Conservation (phyloP, 2,329 filamentous ascomycete species). For the Metarhizium brunneum region DNA sequence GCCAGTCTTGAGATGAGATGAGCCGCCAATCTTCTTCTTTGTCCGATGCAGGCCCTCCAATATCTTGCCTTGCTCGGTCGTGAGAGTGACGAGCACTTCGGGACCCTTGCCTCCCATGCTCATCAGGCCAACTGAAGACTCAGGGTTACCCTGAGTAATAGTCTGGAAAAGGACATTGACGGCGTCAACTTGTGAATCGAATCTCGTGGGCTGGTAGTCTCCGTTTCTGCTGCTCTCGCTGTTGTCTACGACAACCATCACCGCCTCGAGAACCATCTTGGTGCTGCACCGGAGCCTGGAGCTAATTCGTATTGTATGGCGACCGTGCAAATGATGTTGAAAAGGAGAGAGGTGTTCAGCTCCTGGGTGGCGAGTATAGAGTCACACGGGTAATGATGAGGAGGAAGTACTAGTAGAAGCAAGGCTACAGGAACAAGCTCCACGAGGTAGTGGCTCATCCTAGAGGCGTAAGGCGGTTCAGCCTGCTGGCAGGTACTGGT, state of each 20-base stretch:
- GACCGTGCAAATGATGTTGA: background rate
- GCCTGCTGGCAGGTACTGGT: conserved; percentile 25
- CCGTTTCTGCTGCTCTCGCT: conserved; percentile 98
- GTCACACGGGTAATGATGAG: background rate
- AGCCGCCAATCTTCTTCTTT: conserved; percentile 81
- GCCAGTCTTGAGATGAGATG: conserved; percentile 79
- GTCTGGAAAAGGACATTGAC: conserved; percentile 92
- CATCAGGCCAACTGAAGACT: conserved; percentile 96
- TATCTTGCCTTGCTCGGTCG: conserved; percentile 92
- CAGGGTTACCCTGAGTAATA: conserved; percentile 90
- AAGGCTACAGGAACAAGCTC: conserved; percentile 4
- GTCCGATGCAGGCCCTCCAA: conserved; percentile 86
- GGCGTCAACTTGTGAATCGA: conserved; percentile 91
- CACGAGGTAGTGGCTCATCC: background rate
- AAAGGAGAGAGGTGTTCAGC: background rate
- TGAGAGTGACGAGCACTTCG: conserved; percentile 92
- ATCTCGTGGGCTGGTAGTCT: conserved; percentile 83
- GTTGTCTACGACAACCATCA: conserved; percentile 99
- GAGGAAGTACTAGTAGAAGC: background rate
- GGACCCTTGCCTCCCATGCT: conserved; percentile 98
- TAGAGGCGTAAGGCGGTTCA: conserved; percentile 35
- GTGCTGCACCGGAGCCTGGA: conserved; percentile 15
- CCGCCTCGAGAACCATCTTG: conserved; percentile 97
- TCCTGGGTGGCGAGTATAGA: background rate
- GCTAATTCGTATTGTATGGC: background rate